Conservation (phyloP, 108 stramenopile species). For the Epipyxis sp. region DNA sequence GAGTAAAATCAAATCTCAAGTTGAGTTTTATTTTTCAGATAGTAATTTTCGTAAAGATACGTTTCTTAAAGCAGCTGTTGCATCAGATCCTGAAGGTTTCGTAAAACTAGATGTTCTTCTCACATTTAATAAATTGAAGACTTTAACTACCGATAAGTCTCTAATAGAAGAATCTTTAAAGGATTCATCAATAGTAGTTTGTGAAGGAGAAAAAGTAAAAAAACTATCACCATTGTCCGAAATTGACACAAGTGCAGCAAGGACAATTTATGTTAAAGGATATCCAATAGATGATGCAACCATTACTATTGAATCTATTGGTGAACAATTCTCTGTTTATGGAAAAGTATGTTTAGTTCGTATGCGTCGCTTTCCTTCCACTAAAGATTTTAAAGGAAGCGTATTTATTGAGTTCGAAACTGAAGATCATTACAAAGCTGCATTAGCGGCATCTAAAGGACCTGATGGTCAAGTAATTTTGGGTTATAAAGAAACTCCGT, state of each 20-base stretch:
- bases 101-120: constrained; percentile 13
- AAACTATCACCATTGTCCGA: constrained; percentile 24
- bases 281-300: constrained; percentile 23
- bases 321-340: constrained; percentile 21
- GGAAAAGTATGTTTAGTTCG: background rate
- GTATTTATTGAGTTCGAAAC: constrained; percentile 33
- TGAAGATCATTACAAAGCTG: background rate
- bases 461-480: background rate
- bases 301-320: constrained; percentile 28
- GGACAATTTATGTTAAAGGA: constrained; percentile 35
- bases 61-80: constrained; percentile 25
- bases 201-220: constrained; percentile 9
- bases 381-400: constrained; percentile 27
- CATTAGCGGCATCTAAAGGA: background rate
- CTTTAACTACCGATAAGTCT: background rate
- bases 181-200: background rate
- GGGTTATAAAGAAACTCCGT: background rate
- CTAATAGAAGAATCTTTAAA: constrained; percentile 8
- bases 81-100: constrained; percentile 34
- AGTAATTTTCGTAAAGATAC: constrained; percentile 35
- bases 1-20: constrained; percentile 34
- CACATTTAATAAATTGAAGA: constrained; percentile 25
- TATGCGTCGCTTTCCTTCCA: constrained; percentile 2
- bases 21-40: constrained; percentile 43
- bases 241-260: background rate